Evolutionary conservation across 2,329 filamentous ascomycete genomes (phyloP).

Genomic region (Elsinoe necatrix): DNA sequence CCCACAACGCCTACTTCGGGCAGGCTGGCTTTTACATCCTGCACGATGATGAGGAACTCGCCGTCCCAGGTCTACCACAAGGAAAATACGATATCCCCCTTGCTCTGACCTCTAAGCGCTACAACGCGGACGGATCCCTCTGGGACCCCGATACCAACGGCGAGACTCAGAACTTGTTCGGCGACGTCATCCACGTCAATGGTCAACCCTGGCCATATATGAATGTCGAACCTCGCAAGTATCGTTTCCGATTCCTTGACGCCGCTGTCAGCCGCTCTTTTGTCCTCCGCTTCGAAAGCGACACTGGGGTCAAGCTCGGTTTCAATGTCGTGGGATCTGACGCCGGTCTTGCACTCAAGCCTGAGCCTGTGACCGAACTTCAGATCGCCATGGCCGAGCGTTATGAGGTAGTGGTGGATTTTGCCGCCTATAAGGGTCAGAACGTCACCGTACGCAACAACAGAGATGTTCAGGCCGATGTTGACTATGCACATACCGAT

Average conservation of each 20-base stretch:
- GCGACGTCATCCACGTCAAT: constrained; percentile 52
- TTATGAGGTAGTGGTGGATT: constrained; percentile 52
- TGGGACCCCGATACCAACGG: constrained; percentile 38
- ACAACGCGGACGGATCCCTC: constrained; percentile 44
- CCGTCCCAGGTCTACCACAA: constrained; percentile 40
- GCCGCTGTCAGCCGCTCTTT: constrained; percentile 43
- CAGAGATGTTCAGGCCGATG: constrained; percentile 30
- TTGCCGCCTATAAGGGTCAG: constrained; percentile 41
- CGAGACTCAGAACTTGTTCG: constrained; percentile 40
- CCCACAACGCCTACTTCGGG: constrained; percentile 49
- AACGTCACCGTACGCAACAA: constrained; percentile 28
- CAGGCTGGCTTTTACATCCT: constrained; percentile 51
- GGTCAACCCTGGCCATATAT: constrained; percentile 52
- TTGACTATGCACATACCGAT: constrained; percentile 45
- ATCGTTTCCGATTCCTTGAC: constrained; percentile 49
- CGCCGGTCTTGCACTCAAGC: constrained; percentile 41
- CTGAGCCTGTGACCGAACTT: constrained; percentile 37
- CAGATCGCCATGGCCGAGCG: constrained; percentile 49
- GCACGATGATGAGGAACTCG: constrained; percentile 40
- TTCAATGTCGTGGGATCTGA: constrained; percentile 51
- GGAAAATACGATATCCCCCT: constrained; percentile 49
- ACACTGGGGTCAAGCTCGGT: constrained; percentile 31
- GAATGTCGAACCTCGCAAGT: constrained; percentile 52
- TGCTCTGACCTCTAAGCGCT: constrained; percentile 44
- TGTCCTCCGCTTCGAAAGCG: constrained; percentile 39